Percentiles rank a stretch among this genome's conserved stretches.
Evolutionary conservation across 2,329 filamentous ascomycete species (phyloP).

Genomic region (Pestalotiopsis sp.): DNA sequence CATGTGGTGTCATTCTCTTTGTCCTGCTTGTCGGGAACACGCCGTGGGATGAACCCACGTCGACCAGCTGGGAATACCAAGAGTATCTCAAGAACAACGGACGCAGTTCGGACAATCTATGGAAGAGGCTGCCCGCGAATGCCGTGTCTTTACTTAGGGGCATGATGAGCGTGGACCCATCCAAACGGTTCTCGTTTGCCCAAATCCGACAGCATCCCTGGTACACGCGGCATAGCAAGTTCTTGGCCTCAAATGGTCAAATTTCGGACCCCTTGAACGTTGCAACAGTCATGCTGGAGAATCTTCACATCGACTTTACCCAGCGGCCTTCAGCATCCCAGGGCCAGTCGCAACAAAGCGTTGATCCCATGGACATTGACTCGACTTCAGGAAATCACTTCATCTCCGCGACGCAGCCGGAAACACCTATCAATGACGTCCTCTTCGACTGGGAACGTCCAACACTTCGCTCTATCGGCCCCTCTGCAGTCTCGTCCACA

Average conservation of each 20-base stretch:
- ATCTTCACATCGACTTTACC: slow-evolving; percentile 84
- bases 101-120: slow-evolving; percentile 83
- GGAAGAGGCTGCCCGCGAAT: slow-evolving; percentile 74
- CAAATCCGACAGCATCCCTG: slow-evolving; percentile 90
- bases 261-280: slow-evolving; percentile 79
- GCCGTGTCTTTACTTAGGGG: slow-evolving; percentile 83
- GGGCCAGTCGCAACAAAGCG: slow-evolving; percentile 34
- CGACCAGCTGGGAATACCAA: slow-evolving; percentile 84
- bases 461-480: slow-evolving; percentile 53
- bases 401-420: slow-evolving; percentile 84
- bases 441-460: slow-evolving; percentile 90
- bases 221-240: slow-evolving; percentile 83
- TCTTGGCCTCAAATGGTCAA: slow-evolving; percentile 73
- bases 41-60: slow-evolving; percentile 92
- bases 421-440: slow-evolving; percentile 72
- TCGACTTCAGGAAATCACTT: slow-evolving; percentile 38
- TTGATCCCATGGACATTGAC: slow-evolving; percentile 74
- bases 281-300: slow-evolving; percentile 94
- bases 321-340: slow-evolving; percentile 58
- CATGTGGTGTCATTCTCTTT: slow-evolving; percentile 96
- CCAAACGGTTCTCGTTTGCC: slow-evolving; percentile 79
- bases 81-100: slow-evolving; percentile 83
- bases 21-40: slow-evolving; percentile 95
- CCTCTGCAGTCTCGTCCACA: slow-evolving; percentile 47
- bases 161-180: slow-evolving; percentile 84